Conservation (phyloP, 768 basidiomycete species). For the Leucosporidium scottii region DNA sequence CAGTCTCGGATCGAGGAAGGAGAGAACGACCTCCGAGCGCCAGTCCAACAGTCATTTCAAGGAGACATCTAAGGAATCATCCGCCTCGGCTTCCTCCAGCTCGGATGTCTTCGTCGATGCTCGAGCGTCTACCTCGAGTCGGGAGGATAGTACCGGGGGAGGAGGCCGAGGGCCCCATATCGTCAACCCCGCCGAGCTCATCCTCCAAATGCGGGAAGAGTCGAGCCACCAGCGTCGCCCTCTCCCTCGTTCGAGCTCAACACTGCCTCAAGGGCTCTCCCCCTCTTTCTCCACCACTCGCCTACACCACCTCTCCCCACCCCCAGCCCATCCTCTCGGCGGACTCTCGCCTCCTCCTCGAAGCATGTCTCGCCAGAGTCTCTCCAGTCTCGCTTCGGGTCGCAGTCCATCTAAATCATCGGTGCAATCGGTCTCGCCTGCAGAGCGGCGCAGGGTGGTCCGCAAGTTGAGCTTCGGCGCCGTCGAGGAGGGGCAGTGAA, state of each 20-base stretch:
- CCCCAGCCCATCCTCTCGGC: neutral
- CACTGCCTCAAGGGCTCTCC: neutral
- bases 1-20: neutral
- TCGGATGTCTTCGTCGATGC: too few relatives aligned
- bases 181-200: neutral
- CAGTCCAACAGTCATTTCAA: too few relatives aligned
- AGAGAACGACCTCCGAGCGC: neutral
- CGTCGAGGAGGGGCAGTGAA: too few relatives aligned
- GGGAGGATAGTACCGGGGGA: too few relatives aligned
- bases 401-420: neutral
- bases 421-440: too few relatives aligned
- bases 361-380: neutral
- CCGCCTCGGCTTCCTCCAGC: neutral
- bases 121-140: too few relatives aligned
- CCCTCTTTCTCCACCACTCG: too few relatives aligned
- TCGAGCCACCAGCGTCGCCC: neutral
- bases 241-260: neutral
- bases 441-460: too few relatives aligned
- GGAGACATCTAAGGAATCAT: neutral
- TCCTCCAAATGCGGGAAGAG: neutral
- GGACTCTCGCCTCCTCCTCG: conserved; percentile 2
- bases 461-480: too few relatives aligned
- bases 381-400: neutral
- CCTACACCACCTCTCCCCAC: too few relatives aligned
- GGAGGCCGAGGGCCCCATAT: neutral